phyloP scores from a whole-genome alignment of 305 asterid species.

The Fraxinus dipetala region DNA sequence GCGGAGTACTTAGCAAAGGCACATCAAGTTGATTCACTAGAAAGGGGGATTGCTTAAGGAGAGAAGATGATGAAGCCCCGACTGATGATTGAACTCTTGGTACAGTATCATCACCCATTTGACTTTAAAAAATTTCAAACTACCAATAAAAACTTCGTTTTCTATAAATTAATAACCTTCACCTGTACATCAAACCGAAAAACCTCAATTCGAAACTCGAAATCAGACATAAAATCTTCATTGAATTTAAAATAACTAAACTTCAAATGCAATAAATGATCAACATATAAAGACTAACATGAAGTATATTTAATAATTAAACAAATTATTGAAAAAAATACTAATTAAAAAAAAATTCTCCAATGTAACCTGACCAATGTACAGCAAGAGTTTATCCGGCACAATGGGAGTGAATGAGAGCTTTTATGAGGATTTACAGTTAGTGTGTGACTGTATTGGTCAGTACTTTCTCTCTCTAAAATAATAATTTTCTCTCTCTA shows the following conservation, averaged over 20 bases:
- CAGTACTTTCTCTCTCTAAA: constrained; percentile 28
- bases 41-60: constrained; percentile 29
- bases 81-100: constrained; percentile 53
- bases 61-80: constrained; percentile 46
- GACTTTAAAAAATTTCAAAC: background rate
- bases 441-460: background rate
- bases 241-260: background rate
- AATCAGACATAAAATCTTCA: background rate
- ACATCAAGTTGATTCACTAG: constrained; percentile 42
- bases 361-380: constrained; percentile 18
- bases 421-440: background rate
- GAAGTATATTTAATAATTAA: constrained; percentile 7
- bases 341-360: background rate
- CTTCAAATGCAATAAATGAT: background rate
- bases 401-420: constrained; percentile 23
- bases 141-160: background rate
- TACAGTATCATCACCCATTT: constrained; percentile 41
- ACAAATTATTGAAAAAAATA: background rate
- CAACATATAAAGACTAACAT: background rate
- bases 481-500: constrained; percentile 20
- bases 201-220: background rate
- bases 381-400: constrained; percentile 29
- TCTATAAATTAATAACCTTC: background rate
- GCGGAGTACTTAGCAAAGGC: constrained; percentile 34
- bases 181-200: background rate